Percentiles rank a stretch among this genome's conserved stretches.
These are phyloP conservation scores for Phytophthora ohioensis DNA, from an alignment of 352 stramenopile genomes.

Conservation along the genomic window DNA sequence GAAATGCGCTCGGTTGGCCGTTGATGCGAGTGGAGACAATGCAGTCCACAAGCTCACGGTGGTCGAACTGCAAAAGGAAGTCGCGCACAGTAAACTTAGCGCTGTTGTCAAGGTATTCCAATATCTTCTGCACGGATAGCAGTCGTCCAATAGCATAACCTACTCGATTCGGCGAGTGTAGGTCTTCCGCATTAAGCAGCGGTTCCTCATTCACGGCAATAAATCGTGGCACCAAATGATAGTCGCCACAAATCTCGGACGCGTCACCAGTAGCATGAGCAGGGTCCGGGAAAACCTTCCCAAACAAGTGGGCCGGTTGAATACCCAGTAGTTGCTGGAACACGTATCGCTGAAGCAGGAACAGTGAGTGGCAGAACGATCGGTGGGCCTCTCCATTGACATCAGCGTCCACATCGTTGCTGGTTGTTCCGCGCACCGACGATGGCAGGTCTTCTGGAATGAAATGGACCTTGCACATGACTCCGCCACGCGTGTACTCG, in stretches of 20 bases:
- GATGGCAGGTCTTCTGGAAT: constrained; percentile 67
- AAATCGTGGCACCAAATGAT: constrained; percentile 86
- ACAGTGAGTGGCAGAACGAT: constrained; percentile 64
- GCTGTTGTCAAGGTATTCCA: constrained; percentile 72
- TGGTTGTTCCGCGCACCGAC: constrained; percentile 43
- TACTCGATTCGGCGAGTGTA: constrained; percentile 78
- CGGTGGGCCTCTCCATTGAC: constrained; percentile 37
- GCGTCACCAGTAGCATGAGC: constrained; percentile 59
- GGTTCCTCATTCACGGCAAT: constrained; percentile 72
- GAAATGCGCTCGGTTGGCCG: constrained; percentile 63
- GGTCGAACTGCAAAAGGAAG: constrained; percentile 62
- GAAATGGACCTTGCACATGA: constrained; percentile 86
- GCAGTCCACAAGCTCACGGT: constrained; percentile 66
- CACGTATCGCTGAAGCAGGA: constrained; percentile 76
- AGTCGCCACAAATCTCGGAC: constrained; percentile 74
- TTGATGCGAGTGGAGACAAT: constrained; percentile 84
- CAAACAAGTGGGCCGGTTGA: constrained; percentile 74
- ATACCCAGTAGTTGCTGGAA: constrained; percentile 84
- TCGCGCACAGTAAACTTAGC: constrained; percentile 54
- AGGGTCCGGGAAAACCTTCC: constrained; percentile 66
- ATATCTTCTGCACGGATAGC: constrained; percentile 67
- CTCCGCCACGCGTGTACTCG: constrained; percentile 78
- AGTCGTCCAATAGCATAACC: constrained; percentile 78
- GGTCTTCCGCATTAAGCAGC: constrained; percentile 68
- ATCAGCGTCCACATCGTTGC: constrained; percentile 35